These are phyloP conservation scores for Ceratobasidium sp. DNA, from an alignment of 1,284 basidiomycete species.

Conservation along the genomic window DNA sequence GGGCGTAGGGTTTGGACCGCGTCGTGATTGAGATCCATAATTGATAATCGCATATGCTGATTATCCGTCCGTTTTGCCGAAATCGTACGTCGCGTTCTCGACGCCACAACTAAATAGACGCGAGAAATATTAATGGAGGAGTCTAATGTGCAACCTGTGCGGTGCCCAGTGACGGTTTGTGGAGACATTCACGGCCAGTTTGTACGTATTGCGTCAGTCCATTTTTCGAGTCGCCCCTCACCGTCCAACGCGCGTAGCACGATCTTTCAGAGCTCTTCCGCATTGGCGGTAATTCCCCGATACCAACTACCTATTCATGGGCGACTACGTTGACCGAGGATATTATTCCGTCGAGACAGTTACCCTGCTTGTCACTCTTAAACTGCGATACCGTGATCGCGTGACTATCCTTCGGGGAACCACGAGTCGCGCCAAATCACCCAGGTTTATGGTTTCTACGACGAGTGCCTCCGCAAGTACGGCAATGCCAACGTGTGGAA, in stretches of 20 bases:
- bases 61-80: constrained; percentile 8
- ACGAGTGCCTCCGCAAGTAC: constrained; percentile 99
- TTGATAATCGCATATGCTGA: constrained; percentile 29
- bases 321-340: constrained; percentile 98
- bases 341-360: constrained; percentile 99
- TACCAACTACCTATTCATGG: constrained; percentile 99
- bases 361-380: constrained; percentile 96
- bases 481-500: constrained; percentile 99
- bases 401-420: constrained; percentile 99
- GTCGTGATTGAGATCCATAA: constrained; percentile 17
- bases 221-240: constrained; percentile 13
- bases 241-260: constrained; percentile 65
- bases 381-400: constrained; percentile 97
- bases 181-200: constrained; percentile 99
- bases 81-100: constrained; percentile 41
- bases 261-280: constrained; percentile 99
- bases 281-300: constrained; percentile 99
- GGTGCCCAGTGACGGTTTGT: constrained; percentile 97
- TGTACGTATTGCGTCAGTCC: constrained; percentile 64
- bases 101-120: constrained; percentile 62
- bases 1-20: constrained; percentile 37
- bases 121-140: constrained; percentile 98
- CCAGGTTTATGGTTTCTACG: constrained; percentile 99
- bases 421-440: constrained; percentile 99
- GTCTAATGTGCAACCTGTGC: constrained; percentile 96